Evolutionary conservation across 1,284 basidiomycete species (phyloP), one percentile per base, ranked within the genome.

Genomic region (Leccinum solheimii): DNA sequence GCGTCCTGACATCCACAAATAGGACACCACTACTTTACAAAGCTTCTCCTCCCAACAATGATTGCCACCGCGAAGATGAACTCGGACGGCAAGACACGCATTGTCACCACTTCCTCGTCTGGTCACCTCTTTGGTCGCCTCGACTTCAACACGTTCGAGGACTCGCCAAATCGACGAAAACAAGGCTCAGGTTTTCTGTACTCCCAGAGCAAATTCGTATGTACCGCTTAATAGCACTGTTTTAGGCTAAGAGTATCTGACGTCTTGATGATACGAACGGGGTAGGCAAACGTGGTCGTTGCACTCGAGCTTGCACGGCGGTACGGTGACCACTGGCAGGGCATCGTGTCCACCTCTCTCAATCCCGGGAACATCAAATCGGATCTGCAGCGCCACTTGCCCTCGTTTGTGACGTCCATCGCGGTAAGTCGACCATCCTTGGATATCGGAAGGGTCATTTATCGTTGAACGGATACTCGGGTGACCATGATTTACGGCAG

Each of bases 21-120:
- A 64, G 78, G 78, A 1, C 83, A 80, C 72, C 83, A 80, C 65
- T 80, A 79, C 61, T 78, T 88, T 58, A 83, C 85, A 3, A 70
- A 75, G 19, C 73, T 79, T 3, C 78, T 86, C 40, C 70, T 85
- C 1, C 82, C 83, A 0, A 64, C 73, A 1, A 75, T 85, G 11
- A 69, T 78, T 11, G 60, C 72, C 4, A 76, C 78, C 0, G 74
- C 79, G 30, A 70, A 71, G 48, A 62, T 65, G 3, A 56, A 65
- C 2, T 56, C 67, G 0, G 71, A 70, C 40, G 68, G 77, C 23
- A 78, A 78, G 16, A 71, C 75, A 1, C 77, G 84, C 5, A 72
- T 86, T 23, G 72, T 86, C 56, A 74, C 75, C 55, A 76, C 76
- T 5, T 74, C 80, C 2, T 84, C 83, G 5, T 65, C 64, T 0